Evolutionary conservation across 345 rosid genomes (phyloP).

Genomic region (Bruguiera sexangula): DNA sequence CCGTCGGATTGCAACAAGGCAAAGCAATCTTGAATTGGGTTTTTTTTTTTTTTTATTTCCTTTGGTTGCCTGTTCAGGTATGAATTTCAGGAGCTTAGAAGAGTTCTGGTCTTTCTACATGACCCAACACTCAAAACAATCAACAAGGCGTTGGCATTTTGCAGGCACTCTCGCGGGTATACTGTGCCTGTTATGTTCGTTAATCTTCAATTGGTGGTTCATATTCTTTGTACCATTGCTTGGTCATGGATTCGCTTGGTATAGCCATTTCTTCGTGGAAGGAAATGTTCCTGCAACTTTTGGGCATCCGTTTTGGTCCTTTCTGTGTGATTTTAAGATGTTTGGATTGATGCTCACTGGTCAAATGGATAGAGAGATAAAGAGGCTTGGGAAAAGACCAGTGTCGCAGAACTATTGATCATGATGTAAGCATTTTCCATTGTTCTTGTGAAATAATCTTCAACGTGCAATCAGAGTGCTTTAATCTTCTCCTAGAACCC

Average conservation of each 20-base stretch:
- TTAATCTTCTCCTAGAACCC: background rate
- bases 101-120: conserved; percentile 92
- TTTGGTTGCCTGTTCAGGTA: conserved; percentile 13
- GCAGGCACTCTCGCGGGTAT: conserved; percentile 59
- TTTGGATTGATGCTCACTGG: conserved; percentile 91
- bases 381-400: conserved; percentile 94
- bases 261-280: conserved; percentile 95
- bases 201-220: conserved; percentile 57
- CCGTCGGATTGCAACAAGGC: too few species aligned
- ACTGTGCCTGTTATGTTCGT: conserved; percentile 41
- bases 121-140: conserved; percentile 84
- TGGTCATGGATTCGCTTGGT: conserved; percentile 89
- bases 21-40: conserved; percentile 9
- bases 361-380: conserved; percentile 89
- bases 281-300: conserved; percentile 74
- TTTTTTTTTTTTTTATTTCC: too few species aligned
- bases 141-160: conserved; percentile 88
- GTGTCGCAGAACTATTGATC: conserved; percentile 54
- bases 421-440: background rate
- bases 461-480: background rate
- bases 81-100: conserved; percentile 92
- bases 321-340: conserved; percentile 85
- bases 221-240: conserved; percentile 56
- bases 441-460: background rate
- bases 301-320: conserved; percentile 93